phyloP scores from a whole-genome alignment of 352 stramenopile species.

The Phytophthora sp. region DNA sequence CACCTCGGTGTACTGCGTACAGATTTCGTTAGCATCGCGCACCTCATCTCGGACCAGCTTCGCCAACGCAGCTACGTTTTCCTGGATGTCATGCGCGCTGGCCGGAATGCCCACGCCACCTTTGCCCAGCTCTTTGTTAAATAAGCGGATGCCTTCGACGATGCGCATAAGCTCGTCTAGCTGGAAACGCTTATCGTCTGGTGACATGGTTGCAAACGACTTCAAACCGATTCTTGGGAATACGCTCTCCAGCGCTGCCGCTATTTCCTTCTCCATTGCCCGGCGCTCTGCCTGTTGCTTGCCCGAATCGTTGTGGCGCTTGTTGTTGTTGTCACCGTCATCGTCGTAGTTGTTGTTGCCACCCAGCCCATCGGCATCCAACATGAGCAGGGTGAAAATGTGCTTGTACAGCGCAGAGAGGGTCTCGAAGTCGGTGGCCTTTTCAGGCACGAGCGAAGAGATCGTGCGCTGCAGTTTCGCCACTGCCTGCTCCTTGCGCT shows the following conservation, averaged over 20 bases:
- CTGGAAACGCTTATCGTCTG: constrained; percentile 92
- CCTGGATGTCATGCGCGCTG: constrained; percentile 62
- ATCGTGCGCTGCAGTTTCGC: constrained; percentile 80
- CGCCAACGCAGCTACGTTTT: constrained; percentile 50
- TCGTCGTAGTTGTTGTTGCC: constrained; percentile 20
- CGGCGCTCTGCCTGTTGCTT: constrained; percentile 70
- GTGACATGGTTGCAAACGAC: constrained; percentile 89
- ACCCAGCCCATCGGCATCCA: constrained; percentile 52
- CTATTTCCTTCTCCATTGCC: constrained; percentile 85
- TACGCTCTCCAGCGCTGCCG: constrained; percentile 93
- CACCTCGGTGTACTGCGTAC: constrained; percentile 83
- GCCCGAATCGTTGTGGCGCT: constrained; percentile 15
- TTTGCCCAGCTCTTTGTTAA: constrained; percentile 92
- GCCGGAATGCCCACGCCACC: constrained; percentile 82
- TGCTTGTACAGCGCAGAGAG: constrained; percentile 92
- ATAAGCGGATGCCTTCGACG: constrained; percentile 93
- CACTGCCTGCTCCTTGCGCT: constrained; percentile 65
- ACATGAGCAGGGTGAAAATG: constrained; percentile 85
- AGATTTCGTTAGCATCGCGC: constrained; percentile 69
- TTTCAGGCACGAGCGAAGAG: constrained; percentile 70
- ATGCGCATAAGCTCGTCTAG: constrained; percentile 92
- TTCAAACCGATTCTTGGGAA: constrained; percentile 95
- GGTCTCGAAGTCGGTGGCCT: constrained; percentile 89
- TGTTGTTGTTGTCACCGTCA: constrained; percentile 18
- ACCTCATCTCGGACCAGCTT: constrained; percentile 67